Conservation (phyloP, 192 early-diverging fungal species). For the Coemansia sp. region DNA sequence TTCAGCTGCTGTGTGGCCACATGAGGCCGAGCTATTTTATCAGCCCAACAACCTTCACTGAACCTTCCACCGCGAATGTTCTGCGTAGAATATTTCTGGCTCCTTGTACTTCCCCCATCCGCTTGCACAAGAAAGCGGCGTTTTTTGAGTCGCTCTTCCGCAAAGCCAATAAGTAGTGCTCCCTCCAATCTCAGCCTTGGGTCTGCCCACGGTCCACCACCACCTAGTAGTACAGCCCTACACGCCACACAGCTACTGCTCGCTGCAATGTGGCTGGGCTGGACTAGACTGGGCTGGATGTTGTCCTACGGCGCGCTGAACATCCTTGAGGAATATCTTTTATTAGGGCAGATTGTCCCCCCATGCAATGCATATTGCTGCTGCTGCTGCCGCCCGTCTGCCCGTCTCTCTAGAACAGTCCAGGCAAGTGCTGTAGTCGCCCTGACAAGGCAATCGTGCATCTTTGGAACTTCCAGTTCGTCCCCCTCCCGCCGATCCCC, state of each 20-base stretch:
- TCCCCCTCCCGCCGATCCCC: constrained; percentile 2
- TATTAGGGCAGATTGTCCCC: background rate
- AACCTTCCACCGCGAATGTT: constrained; percentile 49
- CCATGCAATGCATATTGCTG: background rate
- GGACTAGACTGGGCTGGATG: too few species aligned
- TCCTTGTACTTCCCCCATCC: constrained; percentile 1
- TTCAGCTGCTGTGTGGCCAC: constrained; percentile 9
- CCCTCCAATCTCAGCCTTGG: background rate
- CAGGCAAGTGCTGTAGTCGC: background rate
- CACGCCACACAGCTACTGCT: background rate
- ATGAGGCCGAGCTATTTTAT: constrained; percentile 3
- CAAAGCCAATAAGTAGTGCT: background rate
- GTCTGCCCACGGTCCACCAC: background rate
- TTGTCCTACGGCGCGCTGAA: background rate
- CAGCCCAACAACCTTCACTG: constrained; percentile 22
- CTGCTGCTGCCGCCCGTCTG: background rate
- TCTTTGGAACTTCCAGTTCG: background rate
- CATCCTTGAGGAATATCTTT: background rate
- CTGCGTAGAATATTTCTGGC: constrained; percentile 29
- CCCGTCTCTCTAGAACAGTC: constrained; percentile 3
- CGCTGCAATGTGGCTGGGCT: too few species aligned
- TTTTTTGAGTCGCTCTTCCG: background rate
- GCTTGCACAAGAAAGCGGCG: background rate
- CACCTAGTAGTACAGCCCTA: background rate
- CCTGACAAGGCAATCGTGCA: background rate